Evolutionary conservation across 2,329 filamentous ascomycete species (phyloP), one percentile per base, ranked within the genome.

Genomic region (Seiridium unicorne): DNA sequence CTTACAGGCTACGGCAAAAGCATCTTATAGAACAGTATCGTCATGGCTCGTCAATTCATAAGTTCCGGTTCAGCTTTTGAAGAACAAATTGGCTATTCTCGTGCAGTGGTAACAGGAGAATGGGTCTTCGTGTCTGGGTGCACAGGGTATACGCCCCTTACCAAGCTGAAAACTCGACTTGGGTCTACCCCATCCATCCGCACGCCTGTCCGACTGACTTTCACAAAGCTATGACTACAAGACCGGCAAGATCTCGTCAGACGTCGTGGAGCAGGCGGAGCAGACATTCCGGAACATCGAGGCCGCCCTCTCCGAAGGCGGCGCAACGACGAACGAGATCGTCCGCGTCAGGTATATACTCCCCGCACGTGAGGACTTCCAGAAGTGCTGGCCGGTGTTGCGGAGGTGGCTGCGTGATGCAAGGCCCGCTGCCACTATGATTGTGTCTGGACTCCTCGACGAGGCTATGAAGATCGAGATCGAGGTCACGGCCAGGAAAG

Each of bases 41-140:
- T 6, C 32, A 74, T 77, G 74, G 55, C 69, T 32, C 74, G 76
- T 44, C 64, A 64, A 51, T 76, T 77, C 65, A 80, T 84, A 65
- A 78, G 75, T 65, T 82, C 81, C 31, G 79, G 77, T 55, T 84
- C 81, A 4, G 69, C 74, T 46, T 85, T 84, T 62, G 82, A 85
- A 69, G 72, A 73, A 34, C 73, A 80, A 62, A 84, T 84, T 58
- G 81, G 79, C 55, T 85, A 85, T 69, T 84, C 82, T 36, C 76
- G 82, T 54, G 82, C 82, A 42, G 81, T 85, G 3, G 75, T 83
- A 18, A 71, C 74, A 1, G 81, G 79, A 9, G 79, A 81, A 55
- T 81, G 79, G 74, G 70, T 84, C 9, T 79, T 84, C 59, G 80
- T 85, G 3, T 84, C 82, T 2, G 82, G 82, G 0, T 84, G 81